Evolutionary conservation across 2,329 filamentous ascomycete species (phyloP).

Genomic region (Ophiostoma quercus): DNA sequence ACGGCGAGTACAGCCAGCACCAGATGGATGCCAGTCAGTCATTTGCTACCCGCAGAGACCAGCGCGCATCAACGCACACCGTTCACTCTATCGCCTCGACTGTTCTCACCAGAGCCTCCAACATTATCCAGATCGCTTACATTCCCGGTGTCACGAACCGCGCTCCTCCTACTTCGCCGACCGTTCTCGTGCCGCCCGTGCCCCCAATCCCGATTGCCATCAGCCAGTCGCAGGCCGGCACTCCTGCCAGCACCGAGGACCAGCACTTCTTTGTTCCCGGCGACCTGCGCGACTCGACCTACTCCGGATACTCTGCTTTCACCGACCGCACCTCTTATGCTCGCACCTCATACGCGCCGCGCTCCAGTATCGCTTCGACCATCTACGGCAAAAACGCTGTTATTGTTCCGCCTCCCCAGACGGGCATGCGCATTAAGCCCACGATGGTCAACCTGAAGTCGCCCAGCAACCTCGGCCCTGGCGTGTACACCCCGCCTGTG

Average conservation of each 20-base stretch:
- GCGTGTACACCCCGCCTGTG: constrained; percentile 59
- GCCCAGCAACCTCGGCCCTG: constrained; percentile 43
- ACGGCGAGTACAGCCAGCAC: constrained; percentile 49
- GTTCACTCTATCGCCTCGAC: constrained; percentile 91
- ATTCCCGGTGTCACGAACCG: constrained; percentile 96
- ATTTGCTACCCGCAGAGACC: constrained; percentile 49
- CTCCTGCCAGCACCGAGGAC: constrained; percentile 58
- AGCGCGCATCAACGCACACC: constrained; percentile 75
- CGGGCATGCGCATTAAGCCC: constrained; percentile 80
- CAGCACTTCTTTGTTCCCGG: constrained; percentile 92
- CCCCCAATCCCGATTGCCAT: constrained; percentile 73
- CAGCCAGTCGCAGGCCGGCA: constrained; percentile 44
- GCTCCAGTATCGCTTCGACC: constrained; percentile 80
- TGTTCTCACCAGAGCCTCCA: constrained; percentile 89
- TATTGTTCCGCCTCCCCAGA: constrained; percentile 75
- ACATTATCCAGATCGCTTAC: constrained; percentile 99
- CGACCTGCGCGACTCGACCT: constrained; percentile 85
- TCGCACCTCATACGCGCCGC: constrained; percentile 53
- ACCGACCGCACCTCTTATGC: constrained; percentile 59
- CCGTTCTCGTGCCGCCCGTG: constrained; percentile 80
- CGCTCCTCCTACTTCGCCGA: constrained; percentile 75
- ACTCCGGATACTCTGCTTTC: constrained; percentile 66
- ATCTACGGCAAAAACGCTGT: constrained; percentile 90
- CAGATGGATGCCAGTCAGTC: constrained; percentile 46
- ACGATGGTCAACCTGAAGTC: constrained; percentile 91